Conservation (phyloP, 208 protist genomes). For the Naegleria fowleri region DNA sequence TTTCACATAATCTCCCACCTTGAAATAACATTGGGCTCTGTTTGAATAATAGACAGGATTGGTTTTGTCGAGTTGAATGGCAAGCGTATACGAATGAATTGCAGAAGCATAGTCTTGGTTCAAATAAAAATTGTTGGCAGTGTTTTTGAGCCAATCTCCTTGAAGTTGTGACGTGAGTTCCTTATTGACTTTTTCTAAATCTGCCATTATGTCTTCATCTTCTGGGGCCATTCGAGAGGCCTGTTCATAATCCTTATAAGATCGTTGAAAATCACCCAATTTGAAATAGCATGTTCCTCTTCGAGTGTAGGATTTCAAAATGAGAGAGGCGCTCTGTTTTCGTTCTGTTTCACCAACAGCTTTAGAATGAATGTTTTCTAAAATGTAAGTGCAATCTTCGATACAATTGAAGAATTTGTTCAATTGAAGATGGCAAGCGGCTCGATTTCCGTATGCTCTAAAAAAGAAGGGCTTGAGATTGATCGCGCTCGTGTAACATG, state of each 20-base stretch:
- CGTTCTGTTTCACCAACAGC: neutral
- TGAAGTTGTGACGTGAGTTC: neutral
- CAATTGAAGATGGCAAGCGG: neutral
- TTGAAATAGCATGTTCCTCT: neutral
- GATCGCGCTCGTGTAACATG: neutral
- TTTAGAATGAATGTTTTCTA: neutral
- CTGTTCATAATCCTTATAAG: constrained; percentile 17
- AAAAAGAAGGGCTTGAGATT: neutral
- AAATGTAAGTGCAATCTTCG: neutral
- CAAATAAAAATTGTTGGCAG: neutral
- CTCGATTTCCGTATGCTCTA: neutral
- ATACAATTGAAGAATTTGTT: neutral
- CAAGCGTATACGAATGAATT: neutral
- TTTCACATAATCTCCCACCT: neutral
- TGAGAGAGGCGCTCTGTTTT: neutral
- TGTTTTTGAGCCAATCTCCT: constrained; percentile 15
- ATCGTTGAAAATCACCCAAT: neutral
- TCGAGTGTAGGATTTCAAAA: neutral
- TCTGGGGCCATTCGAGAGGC: neutral
- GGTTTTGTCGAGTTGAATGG: neutral
- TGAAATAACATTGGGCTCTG: constrained; percentile 10
- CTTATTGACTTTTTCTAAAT: neutral
- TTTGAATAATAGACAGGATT: constrained; percentile 16
- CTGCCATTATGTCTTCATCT: neutral
- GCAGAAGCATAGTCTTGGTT: neutral